Evolutionary conservation across 768 basidiomycete species (phyloP).

Genomic region (Kwoniella botswanensis): DNA sequence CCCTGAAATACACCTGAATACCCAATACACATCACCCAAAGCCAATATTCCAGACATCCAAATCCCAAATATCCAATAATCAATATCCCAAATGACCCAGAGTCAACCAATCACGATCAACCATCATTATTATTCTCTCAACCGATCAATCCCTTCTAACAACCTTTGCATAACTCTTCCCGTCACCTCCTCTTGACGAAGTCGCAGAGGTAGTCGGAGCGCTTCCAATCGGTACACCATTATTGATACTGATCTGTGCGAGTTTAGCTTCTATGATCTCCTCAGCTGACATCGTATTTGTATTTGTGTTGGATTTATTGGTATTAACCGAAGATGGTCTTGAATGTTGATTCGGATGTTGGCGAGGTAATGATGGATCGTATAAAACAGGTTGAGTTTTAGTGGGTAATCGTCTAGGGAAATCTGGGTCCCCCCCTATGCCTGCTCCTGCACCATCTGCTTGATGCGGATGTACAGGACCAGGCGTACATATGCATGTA

Average conservation of each 20-base stretch:
- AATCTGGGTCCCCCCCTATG: slow-evolving; percentile 30
- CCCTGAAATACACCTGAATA: too few species aligned
- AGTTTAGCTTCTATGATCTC: slow-evolving; percentile 51
- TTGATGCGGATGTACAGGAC: too few species aligned
- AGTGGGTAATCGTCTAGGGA: slow-evolving; percentile 28
- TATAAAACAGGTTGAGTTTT: slow-evolving; percentile 32
- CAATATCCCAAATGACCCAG: too few species aligned
- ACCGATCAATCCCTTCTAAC: slow-evolving; percentile 42
- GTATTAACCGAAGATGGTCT: slow-evolving; percentile 28
- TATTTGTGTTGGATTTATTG: slow-evolving; percentile 15
- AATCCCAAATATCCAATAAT: too few species aligned
- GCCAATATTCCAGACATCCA: too few species aligned
- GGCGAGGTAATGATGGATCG: slow-evolving; percentile 32
- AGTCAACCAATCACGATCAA: too few species aligned
- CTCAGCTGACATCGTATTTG: slow-evolving; percentile 27
- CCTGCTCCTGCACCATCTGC: slow-evolving; percentile 1
- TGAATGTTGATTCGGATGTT: slow-evolving; percentile 2
- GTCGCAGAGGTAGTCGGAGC: slow-evolving; percentile 27
- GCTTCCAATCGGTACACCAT: slow-evolving; percentile 46
- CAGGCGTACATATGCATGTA: slow-evolving; percentile 4
- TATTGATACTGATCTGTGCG: slow-evolving; percentile 42
- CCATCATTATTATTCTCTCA: too few species aligned
- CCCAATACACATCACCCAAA: too few species aligned
- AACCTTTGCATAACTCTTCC: slow-evolving; percentile 47
- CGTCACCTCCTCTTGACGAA: slow-evolving; percentile 1